Percentiles rank a stretch among this genome's conserved stretches.
These are phyloP conservation scores for Talaromyces stipitatus DNA, from an alignment of 495 filamentous ascomycete genomes.

Conservation along the genomic window DNA sequence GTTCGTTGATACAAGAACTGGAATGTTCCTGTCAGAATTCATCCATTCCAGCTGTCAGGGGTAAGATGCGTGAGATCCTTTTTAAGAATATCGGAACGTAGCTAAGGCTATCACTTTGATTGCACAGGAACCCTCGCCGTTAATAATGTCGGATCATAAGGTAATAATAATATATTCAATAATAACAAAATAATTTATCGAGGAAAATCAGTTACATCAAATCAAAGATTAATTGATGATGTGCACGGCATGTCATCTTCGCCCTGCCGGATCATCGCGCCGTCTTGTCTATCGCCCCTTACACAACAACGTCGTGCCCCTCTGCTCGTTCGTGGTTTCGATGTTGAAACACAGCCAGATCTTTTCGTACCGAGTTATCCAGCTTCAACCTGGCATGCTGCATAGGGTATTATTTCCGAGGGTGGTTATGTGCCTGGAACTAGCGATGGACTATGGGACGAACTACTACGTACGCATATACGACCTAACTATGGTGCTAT, in stretches of 20 bases:
- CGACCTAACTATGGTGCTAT: background rate
- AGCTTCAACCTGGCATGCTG: background rate
- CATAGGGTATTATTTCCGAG: background rate
- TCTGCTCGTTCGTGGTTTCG: background rate
- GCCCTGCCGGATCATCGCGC: background rate
- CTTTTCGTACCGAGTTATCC: too few relatives aligned
- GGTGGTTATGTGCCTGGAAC: background rate
- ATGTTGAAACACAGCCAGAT: background rate
- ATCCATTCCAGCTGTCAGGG: background rate
- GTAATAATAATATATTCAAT: background rate
- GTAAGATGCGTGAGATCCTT: background rate
- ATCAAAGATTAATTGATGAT: background rate
- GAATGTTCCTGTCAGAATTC: background rate
- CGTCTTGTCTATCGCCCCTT: background rate
- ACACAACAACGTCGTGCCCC: background rate
- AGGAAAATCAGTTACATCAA: background rate
- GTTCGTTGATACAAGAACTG: background rate
- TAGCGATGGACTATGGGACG: background rate
- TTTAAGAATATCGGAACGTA: background rate
- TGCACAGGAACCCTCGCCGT: background rate
- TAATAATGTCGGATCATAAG: too few relatives aligned
- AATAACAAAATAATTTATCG: background rate
- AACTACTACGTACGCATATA: background rate
- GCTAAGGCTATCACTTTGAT: background rate
- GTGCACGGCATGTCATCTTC: constrained; percentile 1